A percentile compares a stretch with the other conserved stretches of the same genome.
Evolutionary conservation across 257 asterid genomes (phyloP).

Genomic region (Lantana camara): DNA sequence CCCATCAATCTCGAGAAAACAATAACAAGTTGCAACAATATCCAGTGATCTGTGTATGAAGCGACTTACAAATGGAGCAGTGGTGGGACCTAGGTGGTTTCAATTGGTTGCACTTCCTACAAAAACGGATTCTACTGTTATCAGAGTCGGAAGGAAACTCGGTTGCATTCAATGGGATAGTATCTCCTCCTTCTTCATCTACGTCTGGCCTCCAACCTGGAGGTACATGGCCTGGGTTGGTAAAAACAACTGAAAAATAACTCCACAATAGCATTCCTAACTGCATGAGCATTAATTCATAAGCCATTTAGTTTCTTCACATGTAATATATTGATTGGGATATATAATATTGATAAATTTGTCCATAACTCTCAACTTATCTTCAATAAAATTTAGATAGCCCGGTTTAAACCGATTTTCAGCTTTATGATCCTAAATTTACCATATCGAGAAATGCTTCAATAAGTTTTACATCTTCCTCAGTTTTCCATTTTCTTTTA

Average conservation of each 20-base stretch:
- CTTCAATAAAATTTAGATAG: too few relatives aligned
- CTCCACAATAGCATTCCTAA: conserved; percentile 75
- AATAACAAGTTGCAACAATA: conserved; percentile 13
- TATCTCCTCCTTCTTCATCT: conserved; percentile 67
- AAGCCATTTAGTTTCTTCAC: background rate
- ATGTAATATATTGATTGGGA: background rate
- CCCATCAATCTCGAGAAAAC: conserved; percentile 23
- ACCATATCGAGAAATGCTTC: too few relatives aligned
- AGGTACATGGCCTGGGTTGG: conserved; percentile 71
- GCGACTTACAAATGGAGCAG: conserved; percentile 71
- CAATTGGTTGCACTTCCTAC: conserved; percentile 66
- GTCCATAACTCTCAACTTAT: too few relatives aligned
- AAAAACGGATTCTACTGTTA: conserved; percentile 47
- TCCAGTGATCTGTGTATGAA: conserved; percentile 13
- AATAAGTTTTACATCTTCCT: too few relatives aligned
- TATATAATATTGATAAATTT: too few relatives aligned
- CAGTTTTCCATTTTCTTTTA: too few relatives aligned
- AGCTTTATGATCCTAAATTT: too few relatives aligned
- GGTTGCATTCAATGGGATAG: conserved; percentile 47
- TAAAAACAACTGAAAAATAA: conserved; percentile 67
- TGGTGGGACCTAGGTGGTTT: conserved; percentile 76
- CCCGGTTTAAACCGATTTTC: too few relatives aligned
- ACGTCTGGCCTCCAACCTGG: conserved; percentile 57
- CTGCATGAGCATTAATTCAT: conserved; percentile 37
- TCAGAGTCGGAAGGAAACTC: conserved; percentile 46